Evolutionary conservation across 2,329 filamentous ascomycete species (phyloP), one percentile per base, ranked within the genome.

Genomic region (Fulvia fulva): DNA sequence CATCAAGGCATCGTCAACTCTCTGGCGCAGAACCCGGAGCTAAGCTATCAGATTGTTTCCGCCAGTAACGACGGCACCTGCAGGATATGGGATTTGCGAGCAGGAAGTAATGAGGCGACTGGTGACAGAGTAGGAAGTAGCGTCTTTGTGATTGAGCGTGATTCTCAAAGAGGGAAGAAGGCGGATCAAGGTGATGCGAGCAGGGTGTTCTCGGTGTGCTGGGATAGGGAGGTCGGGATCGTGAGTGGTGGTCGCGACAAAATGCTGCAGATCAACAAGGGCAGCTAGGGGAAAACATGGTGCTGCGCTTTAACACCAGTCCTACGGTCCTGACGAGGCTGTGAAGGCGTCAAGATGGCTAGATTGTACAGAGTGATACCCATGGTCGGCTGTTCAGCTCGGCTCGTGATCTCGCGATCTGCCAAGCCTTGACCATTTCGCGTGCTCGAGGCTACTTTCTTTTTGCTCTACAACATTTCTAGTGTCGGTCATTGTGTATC

Each of bases 191-290:
- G 92, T 1, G 90, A 94, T 59, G 91, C 91, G 23, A 84, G 87
- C 62, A 97, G 97, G 82, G 91, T 99, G 51, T 90, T 97, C 74
- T 84, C 85, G 32, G 89, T 97, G 5, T 83, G 81, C 59, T 99
- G 94, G 94, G 90, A 97, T 74, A 80, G 81, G 72, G 83, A 86
- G 6, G 85, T 95, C 70, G 95, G 94, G 1, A 93, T 99, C 71
- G 88, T 97, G 46, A 95, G 90, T 69, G 91, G 81, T 45, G 91
- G 93, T 16, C 92, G 97, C 81, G 94, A 99, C 72, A 96, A 94
- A 78, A 87, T 85, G 78, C 87, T 99, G 68, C 94, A 99, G 79
- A 86, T 99, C 60, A 97, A 99, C 75, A 82, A 83, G 65, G 87
- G 61, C 22, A 19, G 37, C 37, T 41, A 32, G 4, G 28, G 37